Evolutionary conservation across 257 asterid species (phyloP), one percentile per base, ranked within the genome.

Genomic region (Salvia rosmarinus): DNA sequence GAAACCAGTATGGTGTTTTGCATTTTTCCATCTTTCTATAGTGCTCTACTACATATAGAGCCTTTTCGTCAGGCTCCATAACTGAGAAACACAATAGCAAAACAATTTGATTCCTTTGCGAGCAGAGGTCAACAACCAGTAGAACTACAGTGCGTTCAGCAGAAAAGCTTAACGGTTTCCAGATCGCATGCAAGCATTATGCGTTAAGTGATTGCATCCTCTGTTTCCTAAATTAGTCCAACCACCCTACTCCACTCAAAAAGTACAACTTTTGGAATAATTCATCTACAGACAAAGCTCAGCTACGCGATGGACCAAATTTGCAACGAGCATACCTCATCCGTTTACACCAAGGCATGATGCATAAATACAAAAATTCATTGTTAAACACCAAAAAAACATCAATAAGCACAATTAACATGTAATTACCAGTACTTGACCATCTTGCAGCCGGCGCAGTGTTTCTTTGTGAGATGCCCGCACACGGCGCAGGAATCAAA

Each of bases 371-470:
- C 4, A 52, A 17, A 32, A n/a, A 43, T 12, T 21, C 56, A 64
- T 10, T 1, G 63, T 32, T 6, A 52, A 25, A 34, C 58, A 5
- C 61, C 16, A 71, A 42, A 55, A 39, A 35, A 30, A 64, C 32
- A 59, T 54, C n/a, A 2, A 30, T 1, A 13, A 17, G 49, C 23
- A 58, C 6, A 40, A 70, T 39, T 40, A 64, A 28, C 1, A 71
- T 0, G 10, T 16, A 64, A 54, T 42, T 51, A 91, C 97, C 97
- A 91, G 85, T 91, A 91, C 74, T 75, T 84, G 13, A 87, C 89
- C 85, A 89, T 82, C 92, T 87, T 91, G 82, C 97, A 91, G 32
- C 92, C 68, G 50, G 95, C 81, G 70, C 97, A 91, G 1, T 77
- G 82, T 25, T 89, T 89, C 73, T 51, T 83, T 11, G 89, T 77